Base-by-base conservation (phyloP, 2,329 filamentous ascomycete species). In the Ilyonectria sp. region DNA sequence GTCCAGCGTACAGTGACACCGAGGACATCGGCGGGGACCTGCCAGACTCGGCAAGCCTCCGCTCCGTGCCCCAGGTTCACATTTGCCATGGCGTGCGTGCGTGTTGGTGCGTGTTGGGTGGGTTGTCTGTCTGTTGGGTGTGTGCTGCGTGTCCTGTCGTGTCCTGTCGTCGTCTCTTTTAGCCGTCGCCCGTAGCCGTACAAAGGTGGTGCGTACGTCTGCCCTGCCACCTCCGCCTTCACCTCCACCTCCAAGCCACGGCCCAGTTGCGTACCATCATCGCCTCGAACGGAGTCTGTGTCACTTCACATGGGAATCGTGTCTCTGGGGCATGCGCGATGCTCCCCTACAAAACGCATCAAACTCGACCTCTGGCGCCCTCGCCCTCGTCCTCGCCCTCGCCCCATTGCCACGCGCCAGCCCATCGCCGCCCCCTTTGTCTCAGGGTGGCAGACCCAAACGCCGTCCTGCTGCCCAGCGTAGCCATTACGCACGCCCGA, bases 21-120 rank as follows among this genome's bases (percentile, higher is more conserved):
- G 31, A 33, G 8, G 7, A 33, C 31, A 6, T 35, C 31, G 46
- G 37, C 43, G 33, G 44, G 29, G 43, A 53, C 57, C 50, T 60
- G 50, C 62, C 62, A 49, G 47, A 59, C 55, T 64, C 17, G 62
- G 62, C 47, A 59, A 53, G 47, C 26, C 40, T 53, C 50, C 50
- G 50, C n/a, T 53, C 50, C 29, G 50, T 33, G 49, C 15, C 46
- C 46, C 23, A 49, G 46, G 23, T 29, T n/a, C 23, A 29, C 21
- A 13, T 49, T 49, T 26, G 13, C 4, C 23, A 50, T 50, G 26
- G 26, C 26, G 47, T 53, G 50, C 35, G 50, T 52, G 49, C n/a
- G 49, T 52, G 37, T 17, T 40, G 37, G 50, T 52, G 49, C n/a
- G 49, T 52, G 37, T 17, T 40, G 37, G 26, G 26, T 26, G 26